Evolutionary conservation across 2,329 filamentous ascomycete species (phyloP).

Genomic region (Paracoccidioides brasiliensis): DNA sequence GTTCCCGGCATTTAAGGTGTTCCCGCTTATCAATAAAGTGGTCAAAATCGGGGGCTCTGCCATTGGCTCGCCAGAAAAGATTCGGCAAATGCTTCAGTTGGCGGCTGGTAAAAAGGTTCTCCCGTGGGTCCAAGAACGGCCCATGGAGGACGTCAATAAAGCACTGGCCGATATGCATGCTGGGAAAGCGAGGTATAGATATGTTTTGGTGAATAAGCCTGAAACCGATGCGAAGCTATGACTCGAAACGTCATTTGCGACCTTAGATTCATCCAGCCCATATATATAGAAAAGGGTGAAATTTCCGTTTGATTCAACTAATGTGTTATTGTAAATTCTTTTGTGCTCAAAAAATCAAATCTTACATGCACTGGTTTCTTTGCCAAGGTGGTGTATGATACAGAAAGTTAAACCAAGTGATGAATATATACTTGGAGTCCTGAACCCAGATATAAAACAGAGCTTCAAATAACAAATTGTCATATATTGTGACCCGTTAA

Average conservation of each 20-base stretch:
- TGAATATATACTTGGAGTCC: no score
- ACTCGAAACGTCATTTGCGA: not conserved
- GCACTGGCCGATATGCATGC: conserved; percentile 33
- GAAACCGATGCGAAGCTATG: conserved; percentile 20
- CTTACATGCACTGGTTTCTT: no score
- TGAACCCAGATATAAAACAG: no score
- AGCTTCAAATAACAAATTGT: no score
- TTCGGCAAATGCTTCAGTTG: conserved; percentile 31
- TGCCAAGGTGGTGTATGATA: no score
- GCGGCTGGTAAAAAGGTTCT: conserved; percentile 30
- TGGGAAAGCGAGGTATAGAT: conserved; percentile 35
- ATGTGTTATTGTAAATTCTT: no score
- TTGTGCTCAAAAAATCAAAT: no score
- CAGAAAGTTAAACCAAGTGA: no score
- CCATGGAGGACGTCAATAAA: conserved; percentile 32
- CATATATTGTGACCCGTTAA: no score
- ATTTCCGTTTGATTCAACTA: not conserved
- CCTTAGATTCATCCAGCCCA: not conserved
- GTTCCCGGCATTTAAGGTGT: conserved; percentile 42
- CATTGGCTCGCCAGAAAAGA: conserved; percentile 32
- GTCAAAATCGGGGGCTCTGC: conserved; percentile 39
- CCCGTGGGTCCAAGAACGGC: conserved; percentile 31
- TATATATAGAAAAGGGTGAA: not conserved
- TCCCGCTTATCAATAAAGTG: conserved; percentile 45
- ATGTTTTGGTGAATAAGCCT: conserved; percentile 31